phyloP scores from a whole-genome alignment of 2,329 filamentous ascomycete genomes.

The Pyrenophora teres region DNA sequence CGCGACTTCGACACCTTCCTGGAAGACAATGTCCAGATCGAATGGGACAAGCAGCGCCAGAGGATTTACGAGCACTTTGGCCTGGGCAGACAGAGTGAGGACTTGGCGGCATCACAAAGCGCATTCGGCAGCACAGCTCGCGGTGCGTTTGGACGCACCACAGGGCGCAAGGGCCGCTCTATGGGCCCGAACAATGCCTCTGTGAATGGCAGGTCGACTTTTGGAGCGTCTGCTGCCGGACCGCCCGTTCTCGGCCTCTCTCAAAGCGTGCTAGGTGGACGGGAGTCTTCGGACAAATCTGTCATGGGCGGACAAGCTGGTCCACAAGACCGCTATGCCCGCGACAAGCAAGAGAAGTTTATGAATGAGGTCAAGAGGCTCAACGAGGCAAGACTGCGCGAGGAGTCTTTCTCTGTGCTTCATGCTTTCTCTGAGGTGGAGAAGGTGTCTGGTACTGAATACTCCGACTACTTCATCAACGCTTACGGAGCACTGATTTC shows the following conservation, averaged over 20 bases:
- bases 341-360: constrained; percentile 84
- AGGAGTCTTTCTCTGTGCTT: constrained; percentile 72
- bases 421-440: constrained; percentile 78
- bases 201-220: constrained; percentile 48
- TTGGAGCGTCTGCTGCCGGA: constrained; percentile 68
- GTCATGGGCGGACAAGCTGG: constrained; percentile 53
- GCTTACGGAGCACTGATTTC: constrained; percentile 81
- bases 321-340: constrained; percentile 74
- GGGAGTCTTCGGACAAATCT: constrained; percentile 67
- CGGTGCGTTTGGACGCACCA: constrained; percentile 60
- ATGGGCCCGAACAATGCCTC: constrained; percentile 45
- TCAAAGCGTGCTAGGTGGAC: constrained; percentile 61
- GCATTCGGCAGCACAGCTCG: constrained; percentile 42
- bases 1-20: constrained; percentile 92
- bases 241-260: constrained; percentile 85
- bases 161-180: constrained; percentile 47
- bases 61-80: constrained; percentile 97
- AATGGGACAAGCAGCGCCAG: constrained; percentile 93
- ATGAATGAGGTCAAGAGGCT: constrained; percentile 78
- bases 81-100: constrained; percentile 60
- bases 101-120: constrained; percentile 45
- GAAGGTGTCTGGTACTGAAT: constrained; percentile 69
- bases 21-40: constrained; percentile 91
- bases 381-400: constrained; percentile 72
- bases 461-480: constrained; percentile 75